A percentile compares a stretch with the other conserved stretches of the same genome.
Conservation (phyloP, 345 rosid genomes). For the Eucalyptus dawsonii region DNA sequence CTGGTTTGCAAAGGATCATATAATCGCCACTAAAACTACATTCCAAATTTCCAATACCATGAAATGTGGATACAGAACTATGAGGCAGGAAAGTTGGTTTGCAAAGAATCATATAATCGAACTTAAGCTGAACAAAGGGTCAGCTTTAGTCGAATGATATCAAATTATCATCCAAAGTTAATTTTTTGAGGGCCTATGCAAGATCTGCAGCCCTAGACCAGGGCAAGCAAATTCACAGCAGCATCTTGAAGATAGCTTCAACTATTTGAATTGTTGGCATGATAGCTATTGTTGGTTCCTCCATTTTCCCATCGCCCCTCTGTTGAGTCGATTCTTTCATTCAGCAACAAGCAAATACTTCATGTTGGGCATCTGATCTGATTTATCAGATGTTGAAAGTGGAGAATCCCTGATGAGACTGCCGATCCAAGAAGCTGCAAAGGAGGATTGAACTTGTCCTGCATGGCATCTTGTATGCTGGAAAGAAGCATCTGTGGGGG, state of each 20-base stretch:
- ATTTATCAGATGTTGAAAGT: background rate
- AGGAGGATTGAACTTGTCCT: background rate
- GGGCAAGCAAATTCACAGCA: background rate
- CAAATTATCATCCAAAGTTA: background rate
- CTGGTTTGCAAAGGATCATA: no score
- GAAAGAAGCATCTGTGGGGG: background rate
- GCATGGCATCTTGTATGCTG: background rate
- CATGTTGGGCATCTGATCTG: background rate
- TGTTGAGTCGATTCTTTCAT: background rate
- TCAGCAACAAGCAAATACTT: background rate
- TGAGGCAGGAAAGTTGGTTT: background rate
- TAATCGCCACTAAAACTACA: background rate
- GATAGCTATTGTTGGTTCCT: background rate
- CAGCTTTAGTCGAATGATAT: background rate
- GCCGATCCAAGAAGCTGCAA: background rate
- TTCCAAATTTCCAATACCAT: background rate
- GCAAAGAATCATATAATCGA: background rate
- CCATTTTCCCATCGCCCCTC: background rate
- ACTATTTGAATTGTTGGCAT: background rate
- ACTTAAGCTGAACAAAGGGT: background rate
- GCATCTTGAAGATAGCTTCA: background rate
- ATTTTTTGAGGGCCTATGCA: background rate
- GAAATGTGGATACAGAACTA: background rate
- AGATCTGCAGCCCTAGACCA: background rate
- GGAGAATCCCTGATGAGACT: background rate